Percentiles rank a stretch among this genome's conserved stretches.
phyloP scores from a whole-genome alignment of 345 rosid species.

The Acer campestre region DNA sequence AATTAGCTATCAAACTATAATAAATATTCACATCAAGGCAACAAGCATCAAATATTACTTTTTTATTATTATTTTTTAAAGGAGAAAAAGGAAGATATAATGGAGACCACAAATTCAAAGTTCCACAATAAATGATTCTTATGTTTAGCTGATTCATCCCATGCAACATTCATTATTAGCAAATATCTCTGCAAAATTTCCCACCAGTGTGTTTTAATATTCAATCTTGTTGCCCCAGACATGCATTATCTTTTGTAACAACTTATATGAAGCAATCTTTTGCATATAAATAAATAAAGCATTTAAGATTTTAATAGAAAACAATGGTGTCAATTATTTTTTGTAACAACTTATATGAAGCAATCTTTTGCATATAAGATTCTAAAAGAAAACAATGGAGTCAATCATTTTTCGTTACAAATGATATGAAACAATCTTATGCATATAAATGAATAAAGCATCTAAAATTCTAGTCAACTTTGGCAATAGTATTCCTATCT shows the following conservation, averaged over 20 bases:
- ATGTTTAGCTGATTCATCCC: not conserved
- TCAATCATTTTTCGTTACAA: not conserved
- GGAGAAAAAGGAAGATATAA: not conserved
- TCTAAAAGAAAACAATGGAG: not conserved
- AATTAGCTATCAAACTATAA: not conserved
- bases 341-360: not conserved
- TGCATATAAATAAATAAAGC: not conserved
- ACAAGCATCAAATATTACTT: not conserved
- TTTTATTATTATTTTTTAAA: not conserved
- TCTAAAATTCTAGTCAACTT: not conserved
- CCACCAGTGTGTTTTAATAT: not conserved
- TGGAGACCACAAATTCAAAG: conserved; percentile 2
- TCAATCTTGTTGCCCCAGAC: not conserved
- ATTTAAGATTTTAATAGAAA: not conserved
- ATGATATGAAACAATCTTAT: not conserved
- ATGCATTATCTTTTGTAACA: not conserved
- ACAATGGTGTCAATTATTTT: not conserved
- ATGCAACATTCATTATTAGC: not conserved
- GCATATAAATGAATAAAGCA: not conserved
- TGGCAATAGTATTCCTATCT: not conserved
- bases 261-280: not conserved
- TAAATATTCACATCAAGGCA: not conserved
- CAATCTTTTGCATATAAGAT: not conserved
- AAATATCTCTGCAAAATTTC: too few species aligned
- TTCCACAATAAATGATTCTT: not conserved